Evolutionary conservation across 371 early-diverging fungal genomes (phyloP).

Genomic region (Mortierella sp.): DNA sequence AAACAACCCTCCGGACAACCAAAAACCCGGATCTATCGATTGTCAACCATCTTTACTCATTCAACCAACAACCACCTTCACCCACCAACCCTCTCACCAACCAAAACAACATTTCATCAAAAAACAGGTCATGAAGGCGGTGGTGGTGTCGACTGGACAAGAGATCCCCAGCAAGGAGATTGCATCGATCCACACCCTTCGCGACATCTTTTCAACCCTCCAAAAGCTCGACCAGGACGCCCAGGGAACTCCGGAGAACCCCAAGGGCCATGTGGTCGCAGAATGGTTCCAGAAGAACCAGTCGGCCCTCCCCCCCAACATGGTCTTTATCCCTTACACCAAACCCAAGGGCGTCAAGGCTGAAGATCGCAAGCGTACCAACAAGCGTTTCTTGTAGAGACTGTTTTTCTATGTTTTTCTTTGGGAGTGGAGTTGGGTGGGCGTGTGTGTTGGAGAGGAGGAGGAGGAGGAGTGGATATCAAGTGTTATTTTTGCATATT

Average conservation of each 20-base stretch:
- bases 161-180: conserved; percentile 55
- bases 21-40: too few relatives aligned
- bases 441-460: not conserved
- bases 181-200: conserved; percentile 36
- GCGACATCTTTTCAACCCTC: conserved; percentile 30
- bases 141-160: conserved; percentile 38
- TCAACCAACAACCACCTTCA: not conserved
- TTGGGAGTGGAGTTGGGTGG: not conserved
- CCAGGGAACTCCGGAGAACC: conserved; percentile 12
- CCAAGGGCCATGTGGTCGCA: conserved; percentile 53
- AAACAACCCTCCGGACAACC: not conserved
- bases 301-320: conserved; percentile 32
- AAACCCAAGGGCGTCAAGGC: conserved; percentile 41
- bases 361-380: conserved; percentile 47
- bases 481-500: conserved; percentile 12
- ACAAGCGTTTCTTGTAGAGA: conserved; percentile 51
- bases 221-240: conserved; percentile 19
- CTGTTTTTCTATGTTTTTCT: not conserved
- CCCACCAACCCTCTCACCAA: too few relatives aligned
- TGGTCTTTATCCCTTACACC: conserved; percentile 50
- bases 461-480: not conserved
- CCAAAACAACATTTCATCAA: too few relatives aligned
- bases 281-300: conserved; percentile 55
- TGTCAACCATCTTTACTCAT: too few relatives aligned
- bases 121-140: conserved; percentile 49